These are phyloP conservation scores for Sporothrix humicola DNA, from an alignment of 2,329 filamentous ascomycete genomes.

Conservation along the genomic window DNA sequence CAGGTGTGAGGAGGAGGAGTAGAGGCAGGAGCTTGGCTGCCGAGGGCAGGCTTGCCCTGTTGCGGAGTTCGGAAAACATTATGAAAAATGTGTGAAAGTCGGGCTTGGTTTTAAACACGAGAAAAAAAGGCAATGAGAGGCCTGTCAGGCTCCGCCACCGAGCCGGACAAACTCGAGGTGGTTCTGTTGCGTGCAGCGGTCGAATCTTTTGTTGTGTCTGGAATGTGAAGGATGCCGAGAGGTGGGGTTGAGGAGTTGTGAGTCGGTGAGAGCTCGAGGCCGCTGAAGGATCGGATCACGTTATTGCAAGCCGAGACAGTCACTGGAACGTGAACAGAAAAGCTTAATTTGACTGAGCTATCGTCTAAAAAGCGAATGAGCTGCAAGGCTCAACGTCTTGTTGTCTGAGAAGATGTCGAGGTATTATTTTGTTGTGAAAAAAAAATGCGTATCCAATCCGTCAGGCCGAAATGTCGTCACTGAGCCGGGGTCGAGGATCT, in stretches of 20 bases:
- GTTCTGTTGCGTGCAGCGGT: slow-evolving; percentile 17
- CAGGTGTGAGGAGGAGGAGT: slow-evolving; percentile 37
- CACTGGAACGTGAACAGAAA: slow-evolving; percentile 27
- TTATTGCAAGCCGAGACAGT: slow-evolving; percentile 18
- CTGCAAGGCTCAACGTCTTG: not conserved
- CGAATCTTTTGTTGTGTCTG: slow-evolving; percentile 10
- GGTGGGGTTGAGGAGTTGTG: slow-evolving; percentile 27
- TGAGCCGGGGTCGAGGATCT: not conserved
- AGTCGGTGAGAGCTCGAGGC: slow-evolving; percentile 16
- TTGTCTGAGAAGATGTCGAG: not conserved
- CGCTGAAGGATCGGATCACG: slow-evolving; percentile 1
- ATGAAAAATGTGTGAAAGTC: not conserved
- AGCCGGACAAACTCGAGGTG: slow-evolving; percentile 16
- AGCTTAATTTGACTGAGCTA: slow-evolving; percentile 28
- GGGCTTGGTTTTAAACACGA: not conserved
- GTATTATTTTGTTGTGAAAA: slow-evolving; percentile 22
- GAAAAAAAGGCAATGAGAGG: not conserved
- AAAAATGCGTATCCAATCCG: not conserved
- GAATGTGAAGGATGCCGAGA: slow-evolving; percentile 28
- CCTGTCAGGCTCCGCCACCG: slow-evolving; percentile 24
- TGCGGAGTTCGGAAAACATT: slow-evolving; percentile 27
- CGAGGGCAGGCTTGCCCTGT: slow-evolving; percentile 11
- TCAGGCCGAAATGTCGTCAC: slow-evolving; percentile 31
- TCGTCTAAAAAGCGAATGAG: not conserved
- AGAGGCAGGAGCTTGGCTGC: slow-evolving; percentile 23